Percentiles rank a stretch among this genome's conserved stretches.
These are phyloP conservation scores for Saposhnikovia divaricata DNA, from an alignment of 129 eudicot species.

Conservation along the genomic window DNA sequence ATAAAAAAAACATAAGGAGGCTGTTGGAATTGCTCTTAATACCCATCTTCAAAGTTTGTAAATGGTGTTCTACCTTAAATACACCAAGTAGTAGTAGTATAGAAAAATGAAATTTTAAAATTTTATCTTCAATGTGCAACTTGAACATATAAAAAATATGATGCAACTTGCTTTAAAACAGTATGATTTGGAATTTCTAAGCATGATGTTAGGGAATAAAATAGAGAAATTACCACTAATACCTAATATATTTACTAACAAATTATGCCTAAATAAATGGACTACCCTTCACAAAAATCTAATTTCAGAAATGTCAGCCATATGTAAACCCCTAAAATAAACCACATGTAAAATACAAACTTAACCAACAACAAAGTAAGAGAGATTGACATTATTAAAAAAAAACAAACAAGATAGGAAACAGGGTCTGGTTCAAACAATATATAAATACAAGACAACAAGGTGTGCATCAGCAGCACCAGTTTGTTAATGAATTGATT, in stretches of 20 bases:
- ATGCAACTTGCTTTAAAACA: no score
- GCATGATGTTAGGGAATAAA: neutral
- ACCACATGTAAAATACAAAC: constrained; percentile 24
- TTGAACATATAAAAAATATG: no score
- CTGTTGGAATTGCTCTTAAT: no score
- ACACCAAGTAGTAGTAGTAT: no score
- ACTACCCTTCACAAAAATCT: constrained; percentile 26
- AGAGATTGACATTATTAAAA: neutral
- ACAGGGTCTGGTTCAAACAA: constrained; percentile 8
- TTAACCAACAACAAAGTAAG: constrained; percentile 6
- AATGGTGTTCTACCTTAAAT: no score
- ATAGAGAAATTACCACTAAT: neutral
- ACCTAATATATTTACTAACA: constrained; percentile 14
- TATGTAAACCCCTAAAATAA: constrained; percentile 13
- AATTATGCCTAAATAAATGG: constrained; percentile 58
- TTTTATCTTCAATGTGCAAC: no score
- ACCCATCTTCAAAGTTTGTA: no score
- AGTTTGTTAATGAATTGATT: neutral
- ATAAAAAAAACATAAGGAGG: no score
- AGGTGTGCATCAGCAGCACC: neutral
- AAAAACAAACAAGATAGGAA: neutral
- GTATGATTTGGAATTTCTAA: neutral
- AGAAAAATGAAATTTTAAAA: no score
- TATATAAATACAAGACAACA: constrained; percentile 15
- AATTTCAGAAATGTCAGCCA: constrained; percentile 24